These are phyloP conservation scores for Colletotrichum sp. DNA, from an alignment of 2,329 filamentous ascomycete genomes.

Conservation along the genomic window DNA sequence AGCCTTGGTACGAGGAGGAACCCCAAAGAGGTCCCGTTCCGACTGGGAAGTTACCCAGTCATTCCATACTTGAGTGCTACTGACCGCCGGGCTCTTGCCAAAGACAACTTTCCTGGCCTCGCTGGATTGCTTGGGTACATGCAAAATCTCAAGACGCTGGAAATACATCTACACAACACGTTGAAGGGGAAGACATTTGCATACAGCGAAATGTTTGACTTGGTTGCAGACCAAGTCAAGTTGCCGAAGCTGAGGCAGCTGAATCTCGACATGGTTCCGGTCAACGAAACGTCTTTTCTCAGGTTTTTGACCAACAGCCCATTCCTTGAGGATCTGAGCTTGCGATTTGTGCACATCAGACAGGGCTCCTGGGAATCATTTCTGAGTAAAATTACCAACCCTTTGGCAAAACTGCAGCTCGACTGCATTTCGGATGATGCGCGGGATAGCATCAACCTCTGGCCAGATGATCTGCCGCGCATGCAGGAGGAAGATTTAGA, in stretches of 20 bases:
- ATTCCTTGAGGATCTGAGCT: neutral
- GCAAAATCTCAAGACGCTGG: neutral
- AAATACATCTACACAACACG: neutral
- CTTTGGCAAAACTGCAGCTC: neutral
- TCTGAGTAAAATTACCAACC: neutral
- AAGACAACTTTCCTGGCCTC: neutral
- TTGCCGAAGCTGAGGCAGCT: neutral
- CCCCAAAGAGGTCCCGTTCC: neutral
- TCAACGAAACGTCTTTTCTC: neutral
- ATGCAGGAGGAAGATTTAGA: neutral
- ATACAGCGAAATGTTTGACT: neutral
- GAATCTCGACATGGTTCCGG: neutral
- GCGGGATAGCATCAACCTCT: neutral
- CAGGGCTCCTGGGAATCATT: neutral
- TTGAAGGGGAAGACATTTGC: neutral
- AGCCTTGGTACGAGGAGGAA: neutral
- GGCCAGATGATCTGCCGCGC: neutral
- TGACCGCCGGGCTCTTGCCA: neutral
- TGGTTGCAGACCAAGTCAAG: neutral
- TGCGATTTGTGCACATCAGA: neutral
- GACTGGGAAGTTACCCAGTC: accelerated
- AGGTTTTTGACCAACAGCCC: neutral
- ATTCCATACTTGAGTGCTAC: neutral
- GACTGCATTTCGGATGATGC: neutral
- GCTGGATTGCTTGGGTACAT: neutral